These are phyloP conservation scores for Citeromyces nyonsensis DNA, from an alignment of 805 yeast genomes.

Conservation along the genomic window DNA sequence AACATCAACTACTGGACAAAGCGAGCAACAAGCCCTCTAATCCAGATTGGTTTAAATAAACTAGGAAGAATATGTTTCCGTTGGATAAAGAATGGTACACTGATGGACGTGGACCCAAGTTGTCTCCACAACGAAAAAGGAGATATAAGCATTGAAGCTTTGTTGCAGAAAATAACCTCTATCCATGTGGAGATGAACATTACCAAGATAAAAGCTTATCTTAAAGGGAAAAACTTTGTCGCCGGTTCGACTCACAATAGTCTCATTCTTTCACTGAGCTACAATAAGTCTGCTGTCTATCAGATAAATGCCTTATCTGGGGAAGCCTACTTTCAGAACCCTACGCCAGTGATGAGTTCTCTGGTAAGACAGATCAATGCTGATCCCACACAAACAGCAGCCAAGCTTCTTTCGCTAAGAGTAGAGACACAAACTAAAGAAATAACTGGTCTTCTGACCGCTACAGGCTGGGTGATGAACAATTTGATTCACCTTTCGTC, in stretches of 20 bases:
- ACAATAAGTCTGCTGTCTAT: slow-evolving; percentile 12
- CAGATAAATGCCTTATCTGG: slow-evolving; percentile 21
- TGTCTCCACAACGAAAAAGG: slow-evolving; percentile 17
- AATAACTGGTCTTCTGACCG: slow-evolving; percentile 36
- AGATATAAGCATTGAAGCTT: slow-evolving; percentile 17
- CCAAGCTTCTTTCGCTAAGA: slow-evolving; percentile 26
- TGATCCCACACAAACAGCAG: slow-evolving; percentile 11
- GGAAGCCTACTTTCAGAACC: slow-evolving; percentile 24
- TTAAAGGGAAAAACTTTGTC: slow-evolving; percentile 14
- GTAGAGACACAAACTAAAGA: slow-evolving; percentile 33
- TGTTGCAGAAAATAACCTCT: slow-evolving; percentile 20
- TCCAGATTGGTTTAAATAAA: slow-evolving; percentile 45
- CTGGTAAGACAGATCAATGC: slow-evolving; percentile 15
- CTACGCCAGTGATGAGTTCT: slow-evolving; percentile 20
- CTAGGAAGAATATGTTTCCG: slow-evolving; percentile 31
- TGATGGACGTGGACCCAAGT: slow-evolving; percentile 8
- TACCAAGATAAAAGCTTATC: slow-evolving; percentile 12
- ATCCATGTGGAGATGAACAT: slow-evolving; percentile 22
- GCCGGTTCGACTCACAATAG: slow-evolving; percentile 9
- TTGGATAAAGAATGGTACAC: slow-evolving; percentile 45
- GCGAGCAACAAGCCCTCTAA: slow-evolving; percentile 31
- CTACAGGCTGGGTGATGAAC: slow-evolving; percentile 57
- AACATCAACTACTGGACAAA: slow-evolving; percentile 52
- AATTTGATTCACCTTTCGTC: slow-evolving; percentile 32
- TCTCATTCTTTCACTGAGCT: slow-evolving; percentile 12